Evolutionary conservation across 495 filamentous ascomycete genomes (phyloP), one percentile per base, ranked within the genome.

Genomic region (Glonium stellatum): DNA sequence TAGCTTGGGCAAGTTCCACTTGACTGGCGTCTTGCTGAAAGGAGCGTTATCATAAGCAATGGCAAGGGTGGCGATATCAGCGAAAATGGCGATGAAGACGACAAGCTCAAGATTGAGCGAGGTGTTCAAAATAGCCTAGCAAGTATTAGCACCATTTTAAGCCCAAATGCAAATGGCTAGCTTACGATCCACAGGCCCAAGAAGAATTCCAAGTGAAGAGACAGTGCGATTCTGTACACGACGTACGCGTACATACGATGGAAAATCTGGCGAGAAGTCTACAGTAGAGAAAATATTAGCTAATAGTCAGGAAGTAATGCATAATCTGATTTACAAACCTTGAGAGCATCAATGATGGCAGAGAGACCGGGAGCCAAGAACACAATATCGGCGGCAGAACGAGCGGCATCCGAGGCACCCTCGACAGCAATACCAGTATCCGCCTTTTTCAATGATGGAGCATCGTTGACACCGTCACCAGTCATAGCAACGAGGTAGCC

Each of bases 401-500:
- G 87, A 69, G 90, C 90, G 74, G 90, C 90, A 77, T 95, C 90
- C 21, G 91, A 93, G 55, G 91, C 83, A 77, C 90, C 90, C 78
- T 95, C 90, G 65, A 96, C 90, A 65, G 90, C 91, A 78, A 96
- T 95, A 77, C 90, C 85, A 71, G 85, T 88, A 77, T 97, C 92
- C 19, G 92, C 92, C 78, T 95, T 96, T 80, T 97, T 97, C 56
- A 97, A 79, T 39, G 91, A 96, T 35, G 92, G 92, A 52, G 92
- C 92, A 76, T 97, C 92, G 75, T 97, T 97, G 72, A 97, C 92
- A 82, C 92, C 92, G 70, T 97, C 92, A 77, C 92, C 92, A 75
- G 92, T 97, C 92, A 97, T 97, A 67, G 92, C 92, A 74, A 95
- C 92, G 42, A 96, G 80, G 80, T 95, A 92, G 67, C 92, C 92